A percentile compares a stretch with the other conserved stretches of the same genome.
These are phyloP conservation scores for Collybia mongolica DNA, from an alignment of 768 basidiomycete species.

Conservation along the genomic window DNA sequence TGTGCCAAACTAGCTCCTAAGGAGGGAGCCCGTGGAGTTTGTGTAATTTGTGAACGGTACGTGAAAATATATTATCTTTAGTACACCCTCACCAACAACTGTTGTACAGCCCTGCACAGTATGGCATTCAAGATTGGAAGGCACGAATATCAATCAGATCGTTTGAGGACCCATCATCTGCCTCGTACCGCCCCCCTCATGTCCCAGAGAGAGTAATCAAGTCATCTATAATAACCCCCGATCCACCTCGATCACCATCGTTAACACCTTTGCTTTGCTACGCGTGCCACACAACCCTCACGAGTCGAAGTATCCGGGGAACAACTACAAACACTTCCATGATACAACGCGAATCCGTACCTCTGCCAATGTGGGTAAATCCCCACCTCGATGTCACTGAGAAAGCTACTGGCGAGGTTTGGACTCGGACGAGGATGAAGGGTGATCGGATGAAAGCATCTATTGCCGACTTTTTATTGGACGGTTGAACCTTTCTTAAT, in stretches of 20 bases:
- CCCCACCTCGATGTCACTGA: slow-evolving; percentile 4
- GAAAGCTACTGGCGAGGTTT: slow-evolving; percentile 22
- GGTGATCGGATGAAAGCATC: slow-evolving; percentile 28
- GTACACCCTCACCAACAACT: not conserved
- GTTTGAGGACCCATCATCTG: slow-evolving; percentile 28
- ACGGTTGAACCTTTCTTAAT: slow-evolving; percentile 13
- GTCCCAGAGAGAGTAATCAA: not conserved
- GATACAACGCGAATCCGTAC: slow-evolving; percentile 10
- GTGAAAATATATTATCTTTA: slow-evolving; percentile 8
- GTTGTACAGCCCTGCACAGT: slow-evolving; percentile 55
- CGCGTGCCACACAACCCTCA: slow-evolving; percentile 55
- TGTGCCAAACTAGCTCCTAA: slow-evolving; percentile 78
- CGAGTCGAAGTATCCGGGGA: slow-evolving; percentile 49
- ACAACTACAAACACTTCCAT: slow-evolving; percentile 13
- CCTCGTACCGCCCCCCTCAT: slow-evolving; percentile 21
- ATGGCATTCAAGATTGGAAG: slow-evolving; percentile 72
- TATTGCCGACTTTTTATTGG: slow-evolving; percentile 42
- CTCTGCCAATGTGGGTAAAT: slow-evolving; percentile 36
- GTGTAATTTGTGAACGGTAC: slow-evolving; percentile 68
- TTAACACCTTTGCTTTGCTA: slow-evolving; percentile 50
- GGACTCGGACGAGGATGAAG: slow-evolving; percentile 26
- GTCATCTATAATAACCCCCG: not conserved
- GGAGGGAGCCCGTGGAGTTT: slow-evolving; percentile 43
- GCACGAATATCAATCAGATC: slow-evolving; percentile 69
- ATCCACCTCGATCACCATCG: slow-evolving; percentile 11